phyloP scores from a whole-genome alignment of 2,329 filamentous ascomycete species.

The Dactylella cylindrospora region DNA sequence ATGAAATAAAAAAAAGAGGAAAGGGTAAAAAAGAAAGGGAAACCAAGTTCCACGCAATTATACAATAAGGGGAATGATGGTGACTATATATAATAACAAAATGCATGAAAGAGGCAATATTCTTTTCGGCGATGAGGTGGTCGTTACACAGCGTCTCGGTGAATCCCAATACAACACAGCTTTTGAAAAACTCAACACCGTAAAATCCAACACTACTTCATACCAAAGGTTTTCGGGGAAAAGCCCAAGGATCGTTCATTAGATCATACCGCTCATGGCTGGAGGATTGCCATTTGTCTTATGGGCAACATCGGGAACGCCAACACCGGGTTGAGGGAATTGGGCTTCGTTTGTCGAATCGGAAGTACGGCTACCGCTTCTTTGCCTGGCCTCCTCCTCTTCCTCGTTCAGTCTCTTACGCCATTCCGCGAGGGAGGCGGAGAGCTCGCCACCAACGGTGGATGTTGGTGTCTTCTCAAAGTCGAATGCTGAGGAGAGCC shows the following conservation, averaged over 20 bases:
- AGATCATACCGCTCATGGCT: slow-evolving; percentile 35
- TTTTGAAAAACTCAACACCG: no score
- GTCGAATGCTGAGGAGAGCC: slow-evolving; percentile 84
- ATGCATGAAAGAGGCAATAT: no score
- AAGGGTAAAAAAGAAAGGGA: no score
- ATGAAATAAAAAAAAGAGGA: no score
- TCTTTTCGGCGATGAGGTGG: no score
- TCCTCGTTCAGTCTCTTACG: slow-evolving; percentile 47
- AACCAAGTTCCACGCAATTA: no score
- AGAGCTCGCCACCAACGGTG: slow-evolving; percentile 48
- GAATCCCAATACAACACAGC: no score
- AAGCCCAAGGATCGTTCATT: slow-evolving; percentile 12
- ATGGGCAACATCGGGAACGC: slow-evolving; percentile 27
- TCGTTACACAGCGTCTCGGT: no score
- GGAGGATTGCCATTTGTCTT: slow-evolving; percentile 22
- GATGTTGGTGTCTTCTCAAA: slow-evolving; percentile 61
- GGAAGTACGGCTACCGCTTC: slow-evolving; percentile 44
- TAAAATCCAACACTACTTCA: no score
- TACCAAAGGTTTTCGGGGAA: no score
- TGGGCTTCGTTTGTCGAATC: slow-evolving; percentile 25
- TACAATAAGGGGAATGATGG: no score
- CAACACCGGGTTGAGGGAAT: neutral
- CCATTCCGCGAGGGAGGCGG: slow-evolving; percentile 48
- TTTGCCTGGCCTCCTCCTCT: slow-evolving; percentile 46
- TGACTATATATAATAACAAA: no score